Evolutionary conservation across 2,329 filamentous ascomycete genomes (phyloP), one percentile per base, ranked within the genome.

Genomic region (Aspergillus sp.): DNA sequence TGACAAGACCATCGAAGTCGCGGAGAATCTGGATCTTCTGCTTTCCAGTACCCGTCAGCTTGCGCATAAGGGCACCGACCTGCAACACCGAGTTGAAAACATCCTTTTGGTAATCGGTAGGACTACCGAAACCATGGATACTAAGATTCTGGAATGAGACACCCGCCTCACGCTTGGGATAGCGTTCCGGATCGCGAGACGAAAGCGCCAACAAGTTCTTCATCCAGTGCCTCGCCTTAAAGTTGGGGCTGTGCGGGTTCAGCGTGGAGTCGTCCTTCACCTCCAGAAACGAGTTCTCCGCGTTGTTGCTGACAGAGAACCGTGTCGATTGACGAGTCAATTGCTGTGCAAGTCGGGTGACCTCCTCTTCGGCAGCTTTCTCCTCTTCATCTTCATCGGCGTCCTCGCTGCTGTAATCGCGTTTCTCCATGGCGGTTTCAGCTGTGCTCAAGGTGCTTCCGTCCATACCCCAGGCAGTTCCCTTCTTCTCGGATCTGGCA

Each of bases 111-210:
- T 88, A 91, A 71, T 91, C 88, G 1, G 88, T 90, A 0, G 85
- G 80, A 42, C 83, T 83, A 48, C 88, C 88, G 67, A 83, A 90
- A 42, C 88, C 88, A 69, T 87, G 86, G 5, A 90, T 86, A 62
- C 85, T 90, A 58, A 91, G 78, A 69, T 90, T 83, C 73, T 85
- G 83, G 77, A 88, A 91, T 54, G 83, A 81, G 48, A 91, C 81
- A 50, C 89, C 88, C 0, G 85, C 82, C 13, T 84, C 85, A 67
- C 88, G 83, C 44, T 69, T 65, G 1, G 74, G 76, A 72, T 86
- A 86, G 13, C 76, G 71, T 64, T 81, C 78, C 55, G 84, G 87
- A 59, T 84, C 82, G 62, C 76, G 79, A 32, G 80, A 78, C 17
- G 76, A 76, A 25, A 80, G 71, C 8, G 77, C 76, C 36, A 83